Base-by-base conservation (phyloP, 768 basidiomycete genomes). In the Agrocybe pediades region DNA sequence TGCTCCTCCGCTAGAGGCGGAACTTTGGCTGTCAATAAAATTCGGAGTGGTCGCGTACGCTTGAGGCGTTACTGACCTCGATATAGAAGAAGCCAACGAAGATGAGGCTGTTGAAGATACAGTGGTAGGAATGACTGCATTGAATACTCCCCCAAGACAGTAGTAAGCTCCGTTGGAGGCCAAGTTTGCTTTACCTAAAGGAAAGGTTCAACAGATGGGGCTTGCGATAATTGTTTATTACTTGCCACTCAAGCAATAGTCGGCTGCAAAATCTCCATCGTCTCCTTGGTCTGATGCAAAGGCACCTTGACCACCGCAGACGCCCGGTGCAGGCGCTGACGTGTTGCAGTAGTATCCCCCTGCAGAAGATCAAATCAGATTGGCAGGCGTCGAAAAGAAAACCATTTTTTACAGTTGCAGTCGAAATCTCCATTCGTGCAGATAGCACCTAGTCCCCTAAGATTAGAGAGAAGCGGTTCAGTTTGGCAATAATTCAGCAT, bases 161-260 rank as follows among this genome's bases (percentile, higher is more conserved):
- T 36, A 36, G 13, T n/a, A 36, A 13, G n/a, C 13, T 3, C 33
- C 33, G 33, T 36, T 36, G n/a, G 33, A 36, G 13, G 33, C 33
- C 11, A 36, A 36, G 26, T 15, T 20, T 13, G 42, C 50, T 17
- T 45, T 43, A 16, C 41, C 41, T 51, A 20, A 20, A 19, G 26
- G 17, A 15, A 30, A 3, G 2, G 7, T 5, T 17, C 11, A 20
- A 21, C 20, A 13, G 2, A 17, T 23, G 30, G 17, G 29, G 19
- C 19, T 19, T 9, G 29, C 9, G 29, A 8, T 47, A 7, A 17
- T 24, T 16, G 19, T 26, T 8, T 21, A 26, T 9, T 9, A 43
- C 56, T 53, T 9, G 53, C 56, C 56, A 23, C 56, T 57, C 41
- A 57, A 44, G 27, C 56, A 57, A 49, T 57, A 57, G 29, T 53